Evolutionary conservation across 139 green algal species (phyloP), one percentile per base, ranked within the genome.

Genomic region (Chlamydomonas eustigma): DNA sequence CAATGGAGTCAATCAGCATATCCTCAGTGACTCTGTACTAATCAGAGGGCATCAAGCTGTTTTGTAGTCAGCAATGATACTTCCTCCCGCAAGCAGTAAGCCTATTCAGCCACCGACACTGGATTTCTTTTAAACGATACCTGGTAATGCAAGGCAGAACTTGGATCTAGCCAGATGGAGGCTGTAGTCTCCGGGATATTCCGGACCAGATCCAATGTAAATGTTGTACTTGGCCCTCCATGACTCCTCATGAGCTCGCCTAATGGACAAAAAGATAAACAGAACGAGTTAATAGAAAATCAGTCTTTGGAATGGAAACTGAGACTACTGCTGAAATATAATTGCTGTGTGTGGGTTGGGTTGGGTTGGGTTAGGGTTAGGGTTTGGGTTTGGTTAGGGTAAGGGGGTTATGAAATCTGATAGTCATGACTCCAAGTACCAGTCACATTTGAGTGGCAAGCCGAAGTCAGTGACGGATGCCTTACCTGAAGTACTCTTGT

Each of bases 71-170:
- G n/a, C n/a, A n/a, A n/a, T n/a, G n/a, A n/a, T 18, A 28, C 44
- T 58, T 18, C 12, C 44, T 18, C 44, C 18, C 44, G 12, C 18
- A 58, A 18, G 12, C 44, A 58, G 44, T 18, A 12, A 58, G 44
- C 44, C 58, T 28, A 70, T 5, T 28, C 66, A 73, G 33, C 30
- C 66, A 39, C 66, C 4, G n/a, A 71, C 63, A 71, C 63, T 22
- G n/a, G 6, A 25, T 28, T 28, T 71, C 63, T 35, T 28, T 37
- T 28, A 63, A 18, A 63, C 50, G 22, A 8, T 50, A 80, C 75
- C 75, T 34, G 70, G 50, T 5, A 70, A 28, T 4, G 32, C 76
- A 24, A 85, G 51, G 52, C 80, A 85, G 73, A 85, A 85, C 51
- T 76, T 78, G 33, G 76, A 82, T 25, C 80, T 38, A 12, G 73